These are phyloP conservation scores for Breviolum minutum DNA, from an alignment of 73 alveolate species.

Conservation along the genomic window DNA sequence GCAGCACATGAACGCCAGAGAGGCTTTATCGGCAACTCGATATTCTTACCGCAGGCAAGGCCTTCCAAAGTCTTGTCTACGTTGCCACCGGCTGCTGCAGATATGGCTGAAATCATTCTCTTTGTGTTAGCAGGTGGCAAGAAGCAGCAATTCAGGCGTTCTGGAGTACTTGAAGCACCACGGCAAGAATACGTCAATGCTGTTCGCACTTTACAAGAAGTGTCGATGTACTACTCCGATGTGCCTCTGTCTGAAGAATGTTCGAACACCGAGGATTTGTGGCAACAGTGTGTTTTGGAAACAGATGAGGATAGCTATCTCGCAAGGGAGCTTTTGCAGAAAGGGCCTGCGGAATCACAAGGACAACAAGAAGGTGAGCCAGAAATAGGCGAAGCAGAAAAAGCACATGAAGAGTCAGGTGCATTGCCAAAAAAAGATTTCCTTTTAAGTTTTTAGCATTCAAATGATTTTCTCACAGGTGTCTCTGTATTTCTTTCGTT, in stretches of 20 bases:
- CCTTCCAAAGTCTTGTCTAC: not conserved
- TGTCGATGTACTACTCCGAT: not conserved
- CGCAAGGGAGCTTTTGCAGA: not conserved
- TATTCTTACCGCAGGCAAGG: conserved; percentile 44
- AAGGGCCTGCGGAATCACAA: conserved; percentile 30
- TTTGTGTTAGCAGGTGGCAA: not conserved
- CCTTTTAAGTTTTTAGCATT: not conserved
- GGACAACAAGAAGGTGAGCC: not conserved
- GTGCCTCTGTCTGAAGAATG: not conserved
- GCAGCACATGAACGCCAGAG: not conserved
- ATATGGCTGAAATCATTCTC: conserved; percentile 13
- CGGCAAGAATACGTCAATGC: not conserved
- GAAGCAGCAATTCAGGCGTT: not conserved
- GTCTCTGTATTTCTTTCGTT: not conserved
- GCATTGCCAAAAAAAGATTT: not conserved
- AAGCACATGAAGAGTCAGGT: not conserved
- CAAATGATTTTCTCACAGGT: not conserved
- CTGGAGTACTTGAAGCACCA: not conserved
- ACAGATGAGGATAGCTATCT: not conserved
- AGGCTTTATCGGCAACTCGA: conserved; percentile 37
- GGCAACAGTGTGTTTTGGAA: conserved; percentile 2
- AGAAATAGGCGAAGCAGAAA: not conserved
- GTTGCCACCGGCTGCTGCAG: not conserved
- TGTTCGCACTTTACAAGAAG: not conserved
- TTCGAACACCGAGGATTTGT: not conserved